Conservation (phyloP, 225 moss, liverwort and hornwort species). For the Ulota crispa region DNA sequence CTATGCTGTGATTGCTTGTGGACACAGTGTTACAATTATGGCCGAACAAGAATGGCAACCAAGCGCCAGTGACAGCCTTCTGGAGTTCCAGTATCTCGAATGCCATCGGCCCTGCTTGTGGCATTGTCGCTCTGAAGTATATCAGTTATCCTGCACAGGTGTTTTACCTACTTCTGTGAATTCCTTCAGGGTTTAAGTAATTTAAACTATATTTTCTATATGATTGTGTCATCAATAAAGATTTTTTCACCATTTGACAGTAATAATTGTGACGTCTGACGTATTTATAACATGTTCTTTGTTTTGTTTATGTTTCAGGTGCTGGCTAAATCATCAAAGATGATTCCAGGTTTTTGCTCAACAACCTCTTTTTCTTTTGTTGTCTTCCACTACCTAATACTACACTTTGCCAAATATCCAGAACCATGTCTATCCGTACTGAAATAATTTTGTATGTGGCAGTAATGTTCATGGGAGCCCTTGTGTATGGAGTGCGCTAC, state of each 20-base stretch:
- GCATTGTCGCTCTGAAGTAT: conserved; percentile 85
- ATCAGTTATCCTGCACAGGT: conserved; percentile 99
- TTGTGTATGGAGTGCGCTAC: conserved; percentile 91
- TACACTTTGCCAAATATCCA: neutral
- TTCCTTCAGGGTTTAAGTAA: neutral
- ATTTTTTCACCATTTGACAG: neutral
- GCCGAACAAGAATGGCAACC: conserved; percentile 67
- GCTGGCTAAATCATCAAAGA: conserved; percentile 97
- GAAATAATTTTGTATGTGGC: conserved; percentile 27
- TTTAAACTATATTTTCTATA: neutral
- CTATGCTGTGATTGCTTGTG: conserved; percentile 28
- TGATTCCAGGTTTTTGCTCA: conserved; percentile 87
- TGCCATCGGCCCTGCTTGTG: conserved; percentile 92
- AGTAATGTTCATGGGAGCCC: conserved; percentile 94
- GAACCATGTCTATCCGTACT: neutral
- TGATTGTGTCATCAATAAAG: neutral
- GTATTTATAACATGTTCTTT: neutral
- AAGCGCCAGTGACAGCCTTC: conserved; percentile 79
- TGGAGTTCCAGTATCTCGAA: conserved; percentile 89
- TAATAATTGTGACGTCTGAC: neutral
- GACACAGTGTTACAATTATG: conserved; percentile 79
- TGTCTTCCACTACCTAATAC: neutral
- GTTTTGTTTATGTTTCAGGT: conserved; percentile 60
- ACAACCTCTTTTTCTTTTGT: neutral
- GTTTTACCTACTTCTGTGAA: neutral